Base-by-base conservation (phyloP, 257 asterid species). In the Nicotiana obtusifolia region DNA sequence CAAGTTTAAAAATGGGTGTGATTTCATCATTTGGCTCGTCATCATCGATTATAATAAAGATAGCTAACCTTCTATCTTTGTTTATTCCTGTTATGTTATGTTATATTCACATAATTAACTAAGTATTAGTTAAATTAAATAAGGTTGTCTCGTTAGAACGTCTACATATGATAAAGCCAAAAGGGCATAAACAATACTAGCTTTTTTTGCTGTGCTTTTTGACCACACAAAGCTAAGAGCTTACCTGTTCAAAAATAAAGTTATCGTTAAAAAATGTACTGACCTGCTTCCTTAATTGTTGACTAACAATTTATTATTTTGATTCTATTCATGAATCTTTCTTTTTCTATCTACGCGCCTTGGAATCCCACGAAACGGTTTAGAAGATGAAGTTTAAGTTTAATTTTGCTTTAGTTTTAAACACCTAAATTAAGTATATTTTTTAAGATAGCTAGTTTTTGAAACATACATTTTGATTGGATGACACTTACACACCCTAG, bases 1-100 rank as follows among this genome's bases (percentile, higher is more conserved):
- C 62, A 66, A 76, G 16, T 47, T 80, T 52, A 26, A 85, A 62
- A 35, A 81, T 49, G 66, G 24, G 88, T 30, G 54, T 82, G 75
- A 80, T 89, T 88, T 66, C 97, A 81, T 93, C 94, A 91, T 68
- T 87, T 73, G 73, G 81, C 86, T 68, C 92, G 92, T 91, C 97
- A 93, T 67, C 88, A 66, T 84, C 84, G 84, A 87, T 85, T 87
- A 85, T 76, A 54, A 78, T 53, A 80, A 31, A 22, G 16, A 16
- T 73, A 44, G 26, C 31, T 20, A 77, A 71, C 87, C 84, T 73
- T 85, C 86, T 84, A 47, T 22, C 60, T 47, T 47, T 73, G 22
- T 75, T 49, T 15, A 73, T 71, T 71, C 19, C 11, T 69, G 13
- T 41, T 71, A 44, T 16, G 17, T 26, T 26, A 37, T 7, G 47